These are phyloP conservation scores for Kwoniella shandongensis DNA, from an alignment of 768 basidiomycete species.

Conservation along the genomic window DNA sequence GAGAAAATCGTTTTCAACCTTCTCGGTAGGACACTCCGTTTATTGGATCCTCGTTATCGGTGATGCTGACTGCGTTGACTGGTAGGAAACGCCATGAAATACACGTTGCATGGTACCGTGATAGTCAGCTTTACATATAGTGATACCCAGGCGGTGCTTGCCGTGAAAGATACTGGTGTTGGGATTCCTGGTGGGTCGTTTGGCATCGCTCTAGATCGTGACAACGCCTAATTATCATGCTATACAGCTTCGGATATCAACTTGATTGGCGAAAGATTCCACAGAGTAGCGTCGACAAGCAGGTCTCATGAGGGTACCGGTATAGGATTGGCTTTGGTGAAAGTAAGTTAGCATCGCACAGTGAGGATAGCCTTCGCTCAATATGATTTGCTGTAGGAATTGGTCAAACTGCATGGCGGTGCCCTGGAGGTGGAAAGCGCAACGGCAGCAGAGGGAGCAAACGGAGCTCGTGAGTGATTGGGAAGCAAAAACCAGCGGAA, in stretches of 20 bases:
- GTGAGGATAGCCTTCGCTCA: neutral
- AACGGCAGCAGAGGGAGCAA: conserved; percentile 41
- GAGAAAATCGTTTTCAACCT: conserved; percentile 55
- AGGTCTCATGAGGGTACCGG: conserved; percentile 55
- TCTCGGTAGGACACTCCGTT: conserved; percentile 27
- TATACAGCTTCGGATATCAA: conserved; percentile 42
- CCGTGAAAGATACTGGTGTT: conserved; percentile 53
- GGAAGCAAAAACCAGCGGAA: neutral
- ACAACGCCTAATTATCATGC: neutral
- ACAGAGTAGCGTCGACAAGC: conserved; percentile 52
- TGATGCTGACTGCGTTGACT: conserved; percentile 10
- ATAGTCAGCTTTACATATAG: conserved; percentile 42
- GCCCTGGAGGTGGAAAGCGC: conserved; percentile 47
- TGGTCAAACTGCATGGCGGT: conserved; percentile 55
- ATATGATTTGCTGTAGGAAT: conserved; percentile 51
- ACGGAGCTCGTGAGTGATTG: conserved; percentile 37
- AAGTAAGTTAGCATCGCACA: conserved; percentile 31
- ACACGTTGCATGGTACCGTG: conserved; percentile 42
- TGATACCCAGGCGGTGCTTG: conserved; percentile 35
- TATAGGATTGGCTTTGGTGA: conserved; percentile 54
- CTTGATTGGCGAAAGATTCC: conserved; percentile 55
- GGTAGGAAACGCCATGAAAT: conserved; percentile 54
- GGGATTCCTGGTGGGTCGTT: conserved; percentile 49
- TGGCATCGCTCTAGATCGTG: neutral
- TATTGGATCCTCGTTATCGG: no score